Base-by-base conservation (phyloP, 306 rosid genomes). In the Alnus rubra region DNA sequence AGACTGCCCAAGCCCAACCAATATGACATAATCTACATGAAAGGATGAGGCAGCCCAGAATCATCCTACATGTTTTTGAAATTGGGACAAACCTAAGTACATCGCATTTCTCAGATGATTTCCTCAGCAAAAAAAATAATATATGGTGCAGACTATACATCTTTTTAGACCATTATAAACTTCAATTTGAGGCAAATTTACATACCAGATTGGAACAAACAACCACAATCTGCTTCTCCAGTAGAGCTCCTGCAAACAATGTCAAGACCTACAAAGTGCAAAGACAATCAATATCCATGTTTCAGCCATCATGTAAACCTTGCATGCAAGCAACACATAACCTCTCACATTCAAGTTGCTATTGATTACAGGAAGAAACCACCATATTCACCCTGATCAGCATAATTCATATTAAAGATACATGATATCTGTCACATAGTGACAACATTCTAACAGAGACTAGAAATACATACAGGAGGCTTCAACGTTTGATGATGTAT, bases 151-250 rank as follows among this genome's bases (percentile, higher is more conserved):
- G 31, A 73, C 16, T 28, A 67, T 72, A 82, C 52, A 35, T 74
- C 76, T 71, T 70, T 72, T 15, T 63, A 74, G 58, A 75, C 30
- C 53, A 54, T 71, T 73, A 44, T 42, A 80, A 76, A 74, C 79
- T 56, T 37, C 15, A 67, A 7, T 8, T 39, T 1, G 73, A 82
- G 75, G 64, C 50, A 59, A 14, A 75, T 50, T 49, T 7, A 76
- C 89, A 19, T 86, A 95, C 99, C 99, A 95, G 87, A 84, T 93
- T 93, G 79, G 99, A 90, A 87, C 99, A 91, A 74, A 89, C 86
- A 62, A 96, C 84, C 70, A 88, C 94, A 75, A 89, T 96, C 74
- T 93, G 97, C 90, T 93, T 96, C 89, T 96, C 99, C 78, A 96
- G 85, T 78, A 96, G 86, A 53, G 94, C 98, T 85, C 93, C 99